Evolutionary conservation across 495 filamentous ascomycete genomes (phyloP), one percentile per base, ranked within the genome.

Genomic region (Aspergillus asperescens): DNA sequence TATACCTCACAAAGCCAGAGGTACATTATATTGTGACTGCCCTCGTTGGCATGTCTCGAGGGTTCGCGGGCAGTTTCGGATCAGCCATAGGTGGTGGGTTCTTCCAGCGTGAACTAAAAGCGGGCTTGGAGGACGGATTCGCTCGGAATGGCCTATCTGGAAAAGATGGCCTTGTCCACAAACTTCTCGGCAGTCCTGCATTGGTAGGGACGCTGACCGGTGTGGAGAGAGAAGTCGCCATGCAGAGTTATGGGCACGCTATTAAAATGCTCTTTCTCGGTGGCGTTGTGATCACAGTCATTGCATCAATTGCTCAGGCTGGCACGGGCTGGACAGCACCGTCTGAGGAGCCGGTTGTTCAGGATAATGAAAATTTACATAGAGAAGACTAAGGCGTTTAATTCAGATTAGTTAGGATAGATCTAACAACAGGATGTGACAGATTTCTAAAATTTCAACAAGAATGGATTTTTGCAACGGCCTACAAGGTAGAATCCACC

Each of bases 1-100:
- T 91, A 12, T 81, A 90, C 56, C 66, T 89, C n/a, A 83, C 82
- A 1, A 66, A 62, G 0, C 73, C 76, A 0, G 67, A 76, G 4
- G 75, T 78, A 10, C 85, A 90, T 59, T 88, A 84, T 56, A 81
- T 91, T 53, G 82, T 83, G 16, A 87, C 80, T 1, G 79, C 84
- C 2, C 64, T 92, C 22, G 55, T 90, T 0, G 77, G 84, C 6
- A 90, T 85, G 4, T 88, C 88, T 58, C 72, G 87, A 0, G 85
- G 85, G 7, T 86, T 89, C 52, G 85, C 86, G 1, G 87, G 84
- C 3, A 82, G 77, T 50, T 90, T 90, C 55, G 87, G 88, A 1
- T 84, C 83, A 12, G 82, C 86, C 0, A 84, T 89, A 16, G 88
- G 87, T 6, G 87, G 88, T 1, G 87, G 88, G 0, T 72, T 88